phyloP scores from a whole-genome alignment of 2,329 filamentous ascomycete genomes.

The Microdochium bolleyi region DNA sequence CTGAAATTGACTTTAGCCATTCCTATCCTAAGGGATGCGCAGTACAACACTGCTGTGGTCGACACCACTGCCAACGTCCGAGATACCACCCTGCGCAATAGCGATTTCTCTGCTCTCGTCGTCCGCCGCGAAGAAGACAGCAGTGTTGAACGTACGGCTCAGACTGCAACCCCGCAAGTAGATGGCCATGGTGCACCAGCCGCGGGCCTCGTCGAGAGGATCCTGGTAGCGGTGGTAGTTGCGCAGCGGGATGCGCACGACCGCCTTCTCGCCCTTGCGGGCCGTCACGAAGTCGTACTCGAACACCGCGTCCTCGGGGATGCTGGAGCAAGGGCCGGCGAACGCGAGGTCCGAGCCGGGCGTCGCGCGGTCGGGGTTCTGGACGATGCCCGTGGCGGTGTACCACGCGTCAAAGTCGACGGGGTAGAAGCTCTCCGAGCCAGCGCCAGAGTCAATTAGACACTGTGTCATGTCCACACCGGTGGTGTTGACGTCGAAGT shows the following conservation, averaged over 20 bases:
- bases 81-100: conserved; percentile 23
- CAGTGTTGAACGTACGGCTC: conserved; percentile 20
- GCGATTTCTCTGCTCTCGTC: conserved; percentile 19
- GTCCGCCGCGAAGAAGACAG: conserved; percentile 21
- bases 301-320: conserved; percentile 16
- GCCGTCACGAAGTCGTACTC: conserved; percentile 15
- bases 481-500: conserved; percentile 2
- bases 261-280: conserved; percentile 11
- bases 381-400: conserved; percentile 9
- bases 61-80: conserved; percentile 10
- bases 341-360: conserved; percentile 11
- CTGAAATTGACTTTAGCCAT: no score
- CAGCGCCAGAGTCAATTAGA: conserved; percentile 22
- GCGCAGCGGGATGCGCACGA: conserved; percentile 19
- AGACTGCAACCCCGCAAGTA: conserved; percentile 17
- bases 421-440: conserved; percentile 14
- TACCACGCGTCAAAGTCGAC: conserved; percentile 8
- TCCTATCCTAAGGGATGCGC: not conserved
- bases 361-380: conserved; percentile 4
- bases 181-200: conserved; percentile 17
- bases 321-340: conserved; percentile 18
- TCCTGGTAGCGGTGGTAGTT: conserved; percentile 19
- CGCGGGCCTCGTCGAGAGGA: conserved; percentile 4
- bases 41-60: conserved; percentile 29
- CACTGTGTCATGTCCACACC: conserved; percentile 8